These are phyloP conservation scores for Candida schatavii DNA, from an alignment of 805 yeast species.

Conservation along the genomic window DNA sequence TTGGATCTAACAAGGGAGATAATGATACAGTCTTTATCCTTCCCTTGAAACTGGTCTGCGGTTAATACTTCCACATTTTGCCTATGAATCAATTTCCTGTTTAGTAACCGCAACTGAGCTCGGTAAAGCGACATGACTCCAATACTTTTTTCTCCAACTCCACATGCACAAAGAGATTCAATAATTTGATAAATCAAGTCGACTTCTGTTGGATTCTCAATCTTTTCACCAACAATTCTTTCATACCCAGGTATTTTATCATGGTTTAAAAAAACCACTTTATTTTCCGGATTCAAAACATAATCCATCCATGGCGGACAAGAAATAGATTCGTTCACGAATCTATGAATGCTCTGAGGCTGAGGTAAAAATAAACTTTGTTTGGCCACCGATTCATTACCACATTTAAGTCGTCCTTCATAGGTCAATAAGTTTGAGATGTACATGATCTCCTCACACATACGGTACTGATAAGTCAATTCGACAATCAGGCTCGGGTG, in stretches of 20 bases:
- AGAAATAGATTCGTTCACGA: conserved; percentile 6
- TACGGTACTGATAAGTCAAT: conserved; percentile 81
- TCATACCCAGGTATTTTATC: conserved; percentile 65
- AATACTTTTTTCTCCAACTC: conserved; percentile 56
- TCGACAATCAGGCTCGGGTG: conserved; percentile 77
- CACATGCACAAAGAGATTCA: conserved; percentile 53
- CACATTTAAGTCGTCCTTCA: conserved; percentile 73
- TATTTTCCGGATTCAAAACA: conserved; percentile 51
- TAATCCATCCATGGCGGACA: conserved; percentile 50
- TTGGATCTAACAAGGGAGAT: conserved; percentile 89
- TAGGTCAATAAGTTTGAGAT: conserved; percentile 80
- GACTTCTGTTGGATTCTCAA: conserved; percentile 74
- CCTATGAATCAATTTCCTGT: conserved; percentile 21
- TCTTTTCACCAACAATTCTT: conserved; percentile 55
- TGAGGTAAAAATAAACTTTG: conserved; percentile 53
- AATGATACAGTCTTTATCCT: conserved; percentile 89
- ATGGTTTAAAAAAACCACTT: conserved; percentile 78
- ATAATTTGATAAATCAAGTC: conserved; percentile 60
- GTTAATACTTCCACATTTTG: conserved; percentile 73
- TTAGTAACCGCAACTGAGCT: conserved; percentile 57
- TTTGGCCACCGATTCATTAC: conserved; percentile 58
- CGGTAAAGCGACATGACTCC: conserved; percentile 91
- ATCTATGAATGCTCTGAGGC: conserved; percentile 20
- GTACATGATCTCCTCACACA: conserved; percentile 86
- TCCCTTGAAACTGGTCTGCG: conserved; percentile 94